Evolutionary conservation across 305 asterid species (phyloP).

Genomic region (Solanum hybrid): DNA sequence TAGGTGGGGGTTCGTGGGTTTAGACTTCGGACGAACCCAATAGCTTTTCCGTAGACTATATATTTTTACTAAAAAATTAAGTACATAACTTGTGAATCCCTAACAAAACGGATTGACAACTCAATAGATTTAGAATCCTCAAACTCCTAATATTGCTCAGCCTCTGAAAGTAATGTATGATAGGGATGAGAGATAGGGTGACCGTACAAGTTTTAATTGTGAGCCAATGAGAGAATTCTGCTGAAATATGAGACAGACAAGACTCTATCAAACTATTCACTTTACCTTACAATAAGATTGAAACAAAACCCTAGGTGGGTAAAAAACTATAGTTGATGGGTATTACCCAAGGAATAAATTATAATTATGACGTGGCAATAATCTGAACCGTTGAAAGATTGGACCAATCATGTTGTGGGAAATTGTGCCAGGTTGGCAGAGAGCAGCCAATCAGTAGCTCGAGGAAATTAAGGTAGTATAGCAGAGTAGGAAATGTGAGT

Average conservation of each 20-base stretch:
- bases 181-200: background rate
- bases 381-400: slow-evolving; percentile 12
- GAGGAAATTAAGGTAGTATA: slow-evolving; percentile 70
- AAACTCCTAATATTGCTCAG: too few relatives aligned
- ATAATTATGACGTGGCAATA: slow-evolving; percentile 8
- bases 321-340: slow-evolving; percentile 18
- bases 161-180: background rate
- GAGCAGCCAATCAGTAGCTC: slow-evolving; percentile 64
- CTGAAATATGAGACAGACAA: slow-evolving; percentile 12
- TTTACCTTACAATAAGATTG: background rate
- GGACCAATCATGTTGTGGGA: slow-evolving; percentile 46
- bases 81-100: background rate
- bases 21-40: too few relatives aligned
- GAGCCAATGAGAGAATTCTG: slow-evolving; percentile 39
- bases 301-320: slow-evolving; percentile 20
- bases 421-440: slow-evolving; percentile 40
- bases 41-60: too few relatives aligned
- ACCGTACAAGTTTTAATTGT: slow-evolving; percentile 10
- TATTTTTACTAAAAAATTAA: too few relatives aligned
- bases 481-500: slow-evolving; percentile 22
- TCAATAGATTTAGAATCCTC: too few relatives aligned
- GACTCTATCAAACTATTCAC: slow-evolving; percentile 10
- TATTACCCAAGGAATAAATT: slow-evolving; percentile 28
- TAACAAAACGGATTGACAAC: background rate
- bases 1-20: background rate